A percentile compares a stretch with the other conserved stretches of the same genome.
Evolutionary conservation across 148 eudicot genomes (phyloP).

Genomic region (Amaranthus cruentus): DNA sequence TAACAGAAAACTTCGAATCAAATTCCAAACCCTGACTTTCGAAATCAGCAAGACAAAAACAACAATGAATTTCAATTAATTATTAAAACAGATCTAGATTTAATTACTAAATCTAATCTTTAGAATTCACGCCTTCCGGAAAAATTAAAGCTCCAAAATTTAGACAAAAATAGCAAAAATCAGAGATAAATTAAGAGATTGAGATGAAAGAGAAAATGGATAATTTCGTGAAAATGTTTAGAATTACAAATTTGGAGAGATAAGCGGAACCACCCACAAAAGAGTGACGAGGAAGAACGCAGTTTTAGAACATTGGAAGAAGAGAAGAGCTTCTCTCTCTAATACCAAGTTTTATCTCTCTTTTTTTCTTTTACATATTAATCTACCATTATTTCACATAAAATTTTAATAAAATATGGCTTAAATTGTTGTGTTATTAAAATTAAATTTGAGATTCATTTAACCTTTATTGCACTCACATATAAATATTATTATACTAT

Average conservation of each 20-base stretch:
- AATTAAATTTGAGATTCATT: too few relatives aligned
- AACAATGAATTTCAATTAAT: conserved; percentile 16
- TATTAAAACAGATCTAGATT: conserved; percentile 14
- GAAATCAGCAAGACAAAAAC: neutral
- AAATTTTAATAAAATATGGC: too few relatives aligned
- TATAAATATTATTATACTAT: too few relatives aligned
- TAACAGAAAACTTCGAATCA: neutral
- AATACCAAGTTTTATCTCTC: too few relatives aligned
- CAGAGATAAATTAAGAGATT: neutral
- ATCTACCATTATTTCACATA: too few relatives aligned
- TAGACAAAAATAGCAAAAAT: neutral
- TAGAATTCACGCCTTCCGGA: neutral
- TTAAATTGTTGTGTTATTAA: too few relatives aligned
- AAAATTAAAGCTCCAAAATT: neutral
- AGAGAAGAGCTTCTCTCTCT: neutral
- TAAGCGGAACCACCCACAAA: conserved; percentile 17
- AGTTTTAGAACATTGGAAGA: conserved; percentile 1
- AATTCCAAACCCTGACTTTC: conserved; percentile 19
- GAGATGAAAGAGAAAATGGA: conserved; percentile 17
- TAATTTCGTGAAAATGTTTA: neutral
- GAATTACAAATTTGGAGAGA: neutral
- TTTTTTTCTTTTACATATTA: too few relatives aligned
- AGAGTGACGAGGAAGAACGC: conserved; percentile 14
- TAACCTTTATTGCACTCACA: too few relatives aligned
- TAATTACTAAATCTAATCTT: neutral